Conservation (phyloP, 225 moss, liverwort and hornwort genomes). For the Polytrichum commune region DNA sequence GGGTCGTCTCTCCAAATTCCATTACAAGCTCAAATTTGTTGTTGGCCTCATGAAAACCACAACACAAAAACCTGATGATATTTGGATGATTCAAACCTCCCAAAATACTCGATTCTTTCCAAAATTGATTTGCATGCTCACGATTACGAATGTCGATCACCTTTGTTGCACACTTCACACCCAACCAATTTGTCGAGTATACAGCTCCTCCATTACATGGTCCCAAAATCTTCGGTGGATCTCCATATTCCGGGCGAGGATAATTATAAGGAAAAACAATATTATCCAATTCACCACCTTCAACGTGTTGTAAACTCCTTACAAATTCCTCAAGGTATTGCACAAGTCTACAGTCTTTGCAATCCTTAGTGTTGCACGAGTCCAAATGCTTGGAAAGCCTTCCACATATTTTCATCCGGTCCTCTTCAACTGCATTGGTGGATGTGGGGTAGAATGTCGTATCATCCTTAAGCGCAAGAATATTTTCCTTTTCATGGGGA, state of each 20-base stretch:
- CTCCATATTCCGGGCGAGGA: neutral
- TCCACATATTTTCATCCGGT: neutral
- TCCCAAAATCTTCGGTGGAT: neutral
- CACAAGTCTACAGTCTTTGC: neutral
- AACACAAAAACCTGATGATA: neutral
- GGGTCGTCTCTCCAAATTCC: neutral
- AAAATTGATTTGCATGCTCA: no score
- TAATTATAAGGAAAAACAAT: neutral
- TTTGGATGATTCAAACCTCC: slow-evolving; percentile 1
- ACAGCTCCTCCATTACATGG: neutral
- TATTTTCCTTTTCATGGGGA: neutral
- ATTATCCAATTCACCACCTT: slow-evolving; percentile 2
- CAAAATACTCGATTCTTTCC: neutral
- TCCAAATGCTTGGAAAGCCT: neutral
- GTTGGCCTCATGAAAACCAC: neutral
- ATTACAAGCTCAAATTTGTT: neutral
- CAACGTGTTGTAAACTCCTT: neutral
- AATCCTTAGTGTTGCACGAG: neutral
- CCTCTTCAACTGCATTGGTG: neutral
- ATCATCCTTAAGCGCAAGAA: neutral
- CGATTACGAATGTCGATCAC: neutral
- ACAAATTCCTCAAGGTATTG: neutral
- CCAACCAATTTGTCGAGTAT: neutral
- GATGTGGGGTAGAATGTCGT: neutral
- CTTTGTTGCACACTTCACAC: neutral